Evolutionary conservation across 805 yeast species (phyloP).

Genomic region (Candida schatavii): DNA sequence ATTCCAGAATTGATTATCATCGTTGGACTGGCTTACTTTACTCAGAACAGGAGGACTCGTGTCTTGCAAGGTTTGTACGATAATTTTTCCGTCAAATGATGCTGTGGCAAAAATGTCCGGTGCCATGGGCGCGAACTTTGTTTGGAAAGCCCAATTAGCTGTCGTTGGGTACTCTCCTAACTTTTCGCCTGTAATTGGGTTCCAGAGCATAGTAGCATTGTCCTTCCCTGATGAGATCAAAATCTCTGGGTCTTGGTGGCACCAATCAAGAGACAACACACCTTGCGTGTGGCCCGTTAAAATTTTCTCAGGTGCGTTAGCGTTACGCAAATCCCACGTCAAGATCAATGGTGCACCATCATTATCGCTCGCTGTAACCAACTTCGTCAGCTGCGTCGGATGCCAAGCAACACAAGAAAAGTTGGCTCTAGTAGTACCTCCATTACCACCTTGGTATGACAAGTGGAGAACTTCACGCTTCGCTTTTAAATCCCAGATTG

Average conservation of each 20-base stretch:
- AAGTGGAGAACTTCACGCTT: constrained; percentile 86
- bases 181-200: constrained; percentile 69
- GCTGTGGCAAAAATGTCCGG: constrained; percentile 91
- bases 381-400: constrained; percentile 80
- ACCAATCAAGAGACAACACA: constrained; percentile 90
- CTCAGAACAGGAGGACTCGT: constrained; percentile 57
- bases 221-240: constrained; percentile 92
- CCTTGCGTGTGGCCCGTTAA: constrained; percentile 85
- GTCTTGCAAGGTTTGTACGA: constrained; percentile 85
- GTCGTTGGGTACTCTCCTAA: constrained; percentile 88
- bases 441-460: constrained; percentile 53
- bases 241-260: constrained; percentile 72
- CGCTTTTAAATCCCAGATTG: constrained; percentile 91
- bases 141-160: constrained; percentile 90
- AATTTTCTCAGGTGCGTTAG: constrained; percentile 81
- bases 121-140: constrained; percentile 79
- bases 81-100: constrained; percentile 79
- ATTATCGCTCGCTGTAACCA: constrained; percentile 82
- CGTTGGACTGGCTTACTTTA: constrained; percentile 37
- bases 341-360: constrained; percentile 78
- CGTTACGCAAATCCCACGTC: constrained; percentile 92
- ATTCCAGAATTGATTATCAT: constrained; percentile 85
- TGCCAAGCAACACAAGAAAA: constrained; percentile 92
- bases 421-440: constrained; percentile 52
- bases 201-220: constrained; percentile 85